Base-by-base conservation (phyloP, 1,139 yeast species). In the Candida sp. region DNA sequence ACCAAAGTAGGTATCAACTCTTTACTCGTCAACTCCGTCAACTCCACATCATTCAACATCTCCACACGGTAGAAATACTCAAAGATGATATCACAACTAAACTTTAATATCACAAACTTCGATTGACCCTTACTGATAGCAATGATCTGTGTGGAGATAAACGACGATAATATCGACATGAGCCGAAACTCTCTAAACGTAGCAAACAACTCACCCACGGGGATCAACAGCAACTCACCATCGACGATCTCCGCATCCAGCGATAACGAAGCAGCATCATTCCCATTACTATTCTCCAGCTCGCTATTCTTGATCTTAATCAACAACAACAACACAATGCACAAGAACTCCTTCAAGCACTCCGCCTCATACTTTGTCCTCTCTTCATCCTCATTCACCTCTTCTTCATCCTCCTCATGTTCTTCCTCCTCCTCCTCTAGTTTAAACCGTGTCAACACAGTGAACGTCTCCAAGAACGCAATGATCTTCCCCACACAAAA, bases 151-250 rank as follows among this genome's bases (percentile, higher is more conserved):
- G 65, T 56, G 6, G 69, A 54, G 5, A 76, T 67, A 50, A 75
- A 70, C 38, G 66, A 62, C 26, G 75, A 83, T 39, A 81, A 74
- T 7, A 75, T 70, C 38, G 80, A 78, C 25, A 90, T 70, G 35
- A 77, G 67, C 6, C 69, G 69, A 44, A 88, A 67, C 50, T 84
- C 82, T 17, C 59, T 52, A 31, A 77, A 59, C 2, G 63, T 53
- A 4, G 50, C 48, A 44, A 66, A 70, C 7, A 78, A 63, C n/a
- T 62, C 62, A 4, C 55, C 53, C 5, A 54, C 52, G 9, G 63
- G 63, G 1, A 66, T 52, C 7, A 56, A 44, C 12, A 56, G 44
- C 47, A 54, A 45, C 35, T 38, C 47, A 56, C 42, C 26, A 51
- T 38, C 42, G 44, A 38, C 43, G 47, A 28, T 42, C 41, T 39